Conservation (phyloP, 768 basidiomycete genomes). For the Trametes cubensis region DNA sequence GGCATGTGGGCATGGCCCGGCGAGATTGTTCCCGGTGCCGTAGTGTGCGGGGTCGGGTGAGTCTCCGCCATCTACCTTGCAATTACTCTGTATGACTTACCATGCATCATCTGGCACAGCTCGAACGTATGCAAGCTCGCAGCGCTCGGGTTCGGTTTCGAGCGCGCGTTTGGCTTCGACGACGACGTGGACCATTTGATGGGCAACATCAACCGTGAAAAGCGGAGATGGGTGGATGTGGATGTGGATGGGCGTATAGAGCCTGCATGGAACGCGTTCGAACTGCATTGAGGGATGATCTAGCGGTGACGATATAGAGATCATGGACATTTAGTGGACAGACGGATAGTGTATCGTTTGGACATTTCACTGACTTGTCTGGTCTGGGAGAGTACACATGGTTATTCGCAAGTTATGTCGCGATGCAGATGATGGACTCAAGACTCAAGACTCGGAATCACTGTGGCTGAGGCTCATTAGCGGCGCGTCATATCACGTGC, state of each 20-base stretch:
- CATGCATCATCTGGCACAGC: neutral
- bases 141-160: slow-evolving; percentile 52
- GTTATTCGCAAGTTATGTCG: neutral
- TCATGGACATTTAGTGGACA: neutral
- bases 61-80: neutral
- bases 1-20: slow-evolving; percentile 58
- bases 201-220: slow-evolving; percentile 49
- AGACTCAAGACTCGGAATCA: too few relatives aligned
- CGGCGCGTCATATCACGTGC: slow-evolving; percentile 5
- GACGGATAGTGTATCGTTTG: neutral
- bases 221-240: slow-evolving; percentile 65
- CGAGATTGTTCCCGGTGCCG: slow-evolving; percentile 51
- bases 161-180: slow-evolving; percentile 59
- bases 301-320: too few relatives aligned
- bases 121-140: slow-evolving; percentile 9
- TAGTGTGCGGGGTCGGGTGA: slow-evolving; percentile 52
- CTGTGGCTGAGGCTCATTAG: neutral
- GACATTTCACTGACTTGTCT: too few relatives aligned
- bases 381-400: too few relatives aligned
- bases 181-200: slow-evolving; percentile 36
- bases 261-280: slow-evolving; percentile 63
- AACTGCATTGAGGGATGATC: slow-evolving; percentile 48
- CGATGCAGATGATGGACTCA: too few relatives aligned
- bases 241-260: slow-evolving; percentile 57
- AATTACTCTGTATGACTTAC: neutral